phyloP scores from a whole-genome alignment of 2,329 filamentous ascomycete genomes.

The Hymenotorrendiella dingleyae region DNA sequence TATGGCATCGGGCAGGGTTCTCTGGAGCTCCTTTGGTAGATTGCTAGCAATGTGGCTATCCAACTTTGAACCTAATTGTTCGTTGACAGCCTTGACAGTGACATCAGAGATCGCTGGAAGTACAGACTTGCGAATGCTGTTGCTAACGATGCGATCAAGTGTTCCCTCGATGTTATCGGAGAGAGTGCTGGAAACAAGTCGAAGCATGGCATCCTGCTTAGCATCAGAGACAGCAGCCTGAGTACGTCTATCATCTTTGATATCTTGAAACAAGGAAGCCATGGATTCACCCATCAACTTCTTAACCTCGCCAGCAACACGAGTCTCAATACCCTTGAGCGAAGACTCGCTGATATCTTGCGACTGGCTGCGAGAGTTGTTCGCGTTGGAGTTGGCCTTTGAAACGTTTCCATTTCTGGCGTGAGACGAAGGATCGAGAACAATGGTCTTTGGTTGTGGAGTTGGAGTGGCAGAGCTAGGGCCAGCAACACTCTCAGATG shows the following conservation, averaged over 20 bases:
- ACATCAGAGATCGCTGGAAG: constrained; percentile 68
- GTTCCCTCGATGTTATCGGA: constrained; percentile 59
- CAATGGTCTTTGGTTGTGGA: constrained; percentile 25
- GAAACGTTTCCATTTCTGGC: constrained; percentile 22
- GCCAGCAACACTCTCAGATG: constrained; percentile 19
- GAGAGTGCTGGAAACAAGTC: constrained; percentile 61
- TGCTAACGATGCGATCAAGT: constrained; percentile 46
- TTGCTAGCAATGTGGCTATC: constrained; percentile 20
- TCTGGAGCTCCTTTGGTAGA: constrained; percentile 61
- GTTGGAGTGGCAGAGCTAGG: constrained; percentile 12
- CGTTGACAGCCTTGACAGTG: constrained; percentile 62
- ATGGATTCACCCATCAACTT: constrained; percentile 51
- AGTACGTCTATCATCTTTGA: constrained; percentile 62
- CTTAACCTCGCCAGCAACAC: constrained; percentile 42
- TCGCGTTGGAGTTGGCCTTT: constrained; percentile 16
- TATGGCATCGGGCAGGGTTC: constrained; percentile 61
- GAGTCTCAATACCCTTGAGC: constrained; percentile 42
- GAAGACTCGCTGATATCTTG: constrained; percentile 37
- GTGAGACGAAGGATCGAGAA: constrained; percentile 28
- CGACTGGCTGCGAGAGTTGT: constrained; percentile 13
- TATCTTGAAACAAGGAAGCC: constrained; percentile 54
- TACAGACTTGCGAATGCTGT: constrained; percentile 63
- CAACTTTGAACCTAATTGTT: constrained; percentile 64
- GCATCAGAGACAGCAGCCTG: constrained; percentile 56
- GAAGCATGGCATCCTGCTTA: constrained; percentile 65